Evolutionary conservation across 2,329 filamentous ascomycete species (phyloP), one percentile per base, ranked within the genome.

Genomic region (Talaromyces verruculosus): DNA sequence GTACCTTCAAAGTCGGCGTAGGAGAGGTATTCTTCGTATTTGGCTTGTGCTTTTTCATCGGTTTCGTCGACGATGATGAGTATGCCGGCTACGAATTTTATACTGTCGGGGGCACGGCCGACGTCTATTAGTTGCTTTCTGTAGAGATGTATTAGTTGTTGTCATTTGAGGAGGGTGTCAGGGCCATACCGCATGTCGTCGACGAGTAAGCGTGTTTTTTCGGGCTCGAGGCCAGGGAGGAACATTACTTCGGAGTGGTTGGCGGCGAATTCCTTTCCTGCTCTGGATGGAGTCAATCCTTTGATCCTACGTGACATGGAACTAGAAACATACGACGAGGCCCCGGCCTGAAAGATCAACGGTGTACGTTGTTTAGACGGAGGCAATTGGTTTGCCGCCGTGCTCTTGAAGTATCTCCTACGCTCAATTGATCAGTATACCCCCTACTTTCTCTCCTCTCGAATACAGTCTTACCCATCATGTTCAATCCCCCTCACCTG

Each of bases 281-380:
- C 79, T 47, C 58, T 65, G 30, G 47, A 43, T 4, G 43, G 3
- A 7, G 11, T 65, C 8, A 61, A 15, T 28, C 2, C 11, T 3
- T 53, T 57, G 5, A 25, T n/a, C 17, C 11, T 37, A 25, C 2
- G 6, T 57, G 11, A 37, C 6, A 47, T 10, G 8, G 11, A 28
- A 3, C 13, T 13, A 35, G 17, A 8, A 11, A 39, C 47, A 22
- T 39, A 65, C 33, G 78, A 77, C 3, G 78, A 81, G 0, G 81
- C 79, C 0, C 82, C 82, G 4, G 82, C 82, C 68, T 83, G 81
- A 33, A 84, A 75, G 5, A 84, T 64, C 61, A 83, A 81, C 0
- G 82, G 82, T 0, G 82, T 84, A 0, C 82, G 76, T 69, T 84
- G 82, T 30, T 57, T 65, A 15, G 64, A 65, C 28, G 64, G 57